Conservation (phyloP, 768 basidiomycete genomes). For the Tylopilus rubrobrunneus region DNA sequence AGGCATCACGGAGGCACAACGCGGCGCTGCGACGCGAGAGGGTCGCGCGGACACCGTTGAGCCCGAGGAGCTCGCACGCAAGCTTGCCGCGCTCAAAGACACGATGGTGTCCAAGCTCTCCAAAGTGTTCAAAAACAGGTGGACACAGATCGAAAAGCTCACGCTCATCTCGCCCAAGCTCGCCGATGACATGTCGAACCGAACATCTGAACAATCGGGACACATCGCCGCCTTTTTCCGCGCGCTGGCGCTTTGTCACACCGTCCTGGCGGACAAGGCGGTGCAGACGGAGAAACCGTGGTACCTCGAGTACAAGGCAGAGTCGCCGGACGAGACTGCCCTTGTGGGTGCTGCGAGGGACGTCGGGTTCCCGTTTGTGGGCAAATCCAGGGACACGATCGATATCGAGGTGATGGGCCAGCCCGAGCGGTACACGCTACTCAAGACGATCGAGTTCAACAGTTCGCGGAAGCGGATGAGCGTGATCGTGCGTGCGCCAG, state of each 20-base stretch:
- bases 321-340: conserved; percentile 94
- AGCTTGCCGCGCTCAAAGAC: conserved; percentile 61
- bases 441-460: conserved; percentile 91
- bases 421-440: conserved; percentile 70
- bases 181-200: conserved; percentile 71
- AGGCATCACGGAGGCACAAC: conserved; percentile 92
- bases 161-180: conserved; percentile 87
- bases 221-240: conserved; percentile 85
- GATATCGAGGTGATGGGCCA: conserved; percentile 94
- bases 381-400: conserved; percentile 65
- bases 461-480: conserved; percentile 95
- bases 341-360: conserved; percentile 90
- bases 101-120: conserved; percentile 75
- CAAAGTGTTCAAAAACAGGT: conserved; percentile 85
- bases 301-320: conserved; percentile 86
- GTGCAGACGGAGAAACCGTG: conserved; percentile 59
- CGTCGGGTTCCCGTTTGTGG: conserved; percentile 87
- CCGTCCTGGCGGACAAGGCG: conserved; percentile 77
- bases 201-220: conserved; percentile 51
- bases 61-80: conserved; percentile 66
- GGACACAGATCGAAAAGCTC: conserved; percentile 72
- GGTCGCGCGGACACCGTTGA: conserved; percentile 64
- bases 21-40: conserved; percentile 83
- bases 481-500: conserved; percentile 80
- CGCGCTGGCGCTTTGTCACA: conserved; percentile 93